Percentiles rank a stretch among this genome's conserved stretches.
These are phyloP conservation scores for Cutaneotrichosporon mucoides DNA, from an alignment of 1,284 basidiomycete species.

Conservation along the genomic window DNA sequence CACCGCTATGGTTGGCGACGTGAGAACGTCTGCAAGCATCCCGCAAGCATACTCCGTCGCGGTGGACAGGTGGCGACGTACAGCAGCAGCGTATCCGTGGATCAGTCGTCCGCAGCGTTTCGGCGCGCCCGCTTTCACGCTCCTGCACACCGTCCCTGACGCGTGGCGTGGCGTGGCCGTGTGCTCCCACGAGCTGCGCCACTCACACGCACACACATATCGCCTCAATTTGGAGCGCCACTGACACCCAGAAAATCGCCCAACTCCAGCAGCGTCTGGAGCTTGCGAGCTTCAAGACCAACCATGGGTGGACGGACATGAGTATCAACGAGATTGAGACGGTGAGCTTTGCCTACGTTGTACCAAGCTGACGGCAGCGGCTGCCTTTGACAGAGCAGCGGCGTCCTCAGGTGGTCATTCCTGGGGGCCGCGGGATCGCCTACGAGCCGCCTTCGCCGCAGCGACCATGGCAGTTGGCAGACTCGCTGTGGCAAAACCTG, in stretches of 20 bases:
- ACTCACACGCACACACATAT: not conserved
- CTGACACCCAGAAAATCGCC: conserved; percentile 36
- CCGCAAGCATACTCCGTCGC: too few species aligned
- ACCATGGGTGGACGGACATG: conserved; percentile 45
- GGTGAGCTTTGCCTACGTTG: conserved; percentile 18
- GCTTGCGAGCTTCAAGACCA: conserved; percentile 44
- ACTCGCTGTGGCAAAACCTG: conserved; percentile 45
- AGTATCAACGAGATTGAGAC: conserved; percentile 44
- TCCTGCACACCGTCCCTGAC: not conserved
- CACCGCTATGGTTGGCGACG: not conserved
- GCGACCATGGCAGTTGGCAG: conserved; percentile 44
- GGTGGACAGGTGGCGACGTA: not conserved
- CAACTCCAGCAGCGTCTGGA: conserved; percentile 44
- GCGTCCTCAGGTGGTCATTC: conserved; percentile 15
- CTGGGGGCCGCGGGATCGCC: conserved; percentile 17
- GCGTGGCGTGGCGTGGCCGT: not conserved
- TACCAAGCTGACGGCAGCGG: conserved; percentile 5
- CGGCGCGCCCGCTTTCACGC: not conserved
- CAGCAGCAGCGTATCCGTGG: too few species aligned
- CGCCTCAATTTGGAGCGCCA: not conserved
- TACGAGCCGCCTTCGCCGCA: conserved; percentile 44
- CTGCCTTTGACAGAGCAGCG: conserved; percentile 17
- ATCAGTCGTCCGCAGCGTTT: too few species aligned
- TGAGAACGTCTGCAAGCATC: too few species aligned
- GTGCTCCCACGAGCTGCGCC: not conserved